Base-by-base conservation (phyloP, 148 eudicot species). In the Rhododendron kiyosumense region DNA sequence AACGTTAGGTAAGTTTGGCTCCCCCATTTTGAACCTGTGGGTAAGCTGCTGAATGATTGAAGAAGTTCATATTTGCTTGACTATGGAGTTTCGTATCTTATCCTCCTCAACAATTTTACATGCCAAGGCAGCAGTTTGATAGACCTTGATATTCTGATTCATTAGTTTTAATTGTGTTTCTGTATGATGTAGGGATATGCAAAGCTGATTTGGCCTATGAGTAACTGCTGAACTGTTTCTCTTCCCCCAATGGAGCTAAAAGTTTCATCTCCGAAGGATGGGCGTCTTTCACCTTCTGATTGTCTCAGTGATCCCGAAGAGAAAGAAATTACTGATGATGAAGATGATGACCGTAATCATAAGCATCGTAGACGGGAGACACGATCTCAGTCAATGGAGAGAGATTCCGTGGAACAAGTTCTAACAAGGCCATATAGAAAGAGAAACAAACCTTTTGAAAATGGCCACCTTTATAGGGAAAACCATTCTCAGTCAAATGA, bases 331-430 rank as follows among this genome's bases (percentile, higher is more conserved):
- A 95, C 95, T 90, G 99, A 96, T 85, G 96, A 96, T 81, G 99
- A 96, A 51, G 98, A 96, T 85, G 98, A 96, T 93, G 99, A 96
- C 88, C 99, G 99, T 83, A 96, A 96, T 85, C 98, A 96, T 87
- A 96, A 96, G 93, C 99, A 95, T 88, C 98, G 99, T 86, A 93
- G 96, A 85, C 86, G 92, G 87, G 99, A 94, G 12, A 89, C 93
- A 34, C 87, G 85, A 78, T 92, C 97, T 87, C 99, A 94, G 65
- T 95, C 96, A 74, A 28, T 81, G 84, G 99, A 94, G 85, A 89
- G 92, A 83, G 95, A 93, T 91, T 78, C 91, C 18, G 30, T 84
- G 3, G 98, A 93, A 81, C 94, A 93, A 83, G 89, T 89, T 88
- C 86, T 88, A 80, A 83, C 88, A 12, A 93, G 93, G 82, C 94